These are phyloP conservation scores for Aspergillus saccharolyticus DNA, from an alignment of 495 filamentous ascomycete genomes.

Conservation along the genomic window DNA sequence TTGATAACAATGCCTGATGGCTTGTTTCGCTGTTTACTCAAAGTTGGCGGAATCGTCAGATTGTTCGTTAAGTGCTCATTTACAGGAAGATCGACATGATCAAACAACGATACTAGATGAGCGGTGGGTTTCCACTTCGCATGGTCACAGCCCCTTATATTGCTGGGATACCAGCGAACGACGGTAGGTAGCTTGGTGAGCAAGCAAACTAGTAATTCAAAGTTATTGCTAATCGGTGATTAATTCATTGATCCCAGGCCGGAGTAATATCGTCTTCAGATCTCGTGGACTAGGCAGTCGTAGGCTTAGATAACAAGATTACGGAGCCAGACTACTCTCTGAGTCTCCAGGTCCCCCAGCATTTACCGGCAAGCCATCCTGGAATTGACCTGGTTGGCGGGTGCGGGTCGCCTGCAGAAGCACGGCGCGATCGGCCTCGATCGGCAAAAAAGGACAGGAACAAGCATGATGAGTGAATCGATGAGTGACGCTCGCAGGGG, in stretches of 20 bases:
- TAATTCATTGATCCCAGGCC: not conserved
- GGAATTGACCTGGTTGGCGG: constrained; percentile 22
- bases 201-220: not conserved
- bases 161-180: not conserved
- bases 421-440: constrained; percentile 20
- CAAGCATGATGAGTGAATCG: not conserved
- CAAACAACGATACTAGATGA: not conserved
- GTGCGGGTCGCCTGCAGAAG: constrained; percentile 18
- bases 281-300: not conserved
- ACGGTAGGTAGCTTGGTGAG: not conserved
- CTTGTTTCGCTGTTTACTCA: constrained; percentile 4
- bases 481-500: not conserved
- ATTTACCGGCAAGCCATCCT: constrained; percentile 5
- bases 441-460: constrained; percentile 4
- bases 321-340: not conserved
- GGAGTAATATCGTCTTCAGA: not conserved
- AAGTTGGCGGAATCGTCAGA: constrained; percentile 1
- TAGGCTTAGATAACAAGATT: not conserved
- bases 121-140: not conserved
- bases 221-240: not conserved
- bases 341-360: not conserved
- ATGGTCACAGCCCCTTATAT: not conserved
- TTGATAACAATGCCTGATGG: constrained; percentile 9
- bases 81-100: constrained; percentile 3
- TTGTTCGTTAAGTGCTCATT: constrained; percentile 1